Evolutionary conservation across 345 rosid species (phyloP).

Genomic region (Turritis glabra): DNA sequence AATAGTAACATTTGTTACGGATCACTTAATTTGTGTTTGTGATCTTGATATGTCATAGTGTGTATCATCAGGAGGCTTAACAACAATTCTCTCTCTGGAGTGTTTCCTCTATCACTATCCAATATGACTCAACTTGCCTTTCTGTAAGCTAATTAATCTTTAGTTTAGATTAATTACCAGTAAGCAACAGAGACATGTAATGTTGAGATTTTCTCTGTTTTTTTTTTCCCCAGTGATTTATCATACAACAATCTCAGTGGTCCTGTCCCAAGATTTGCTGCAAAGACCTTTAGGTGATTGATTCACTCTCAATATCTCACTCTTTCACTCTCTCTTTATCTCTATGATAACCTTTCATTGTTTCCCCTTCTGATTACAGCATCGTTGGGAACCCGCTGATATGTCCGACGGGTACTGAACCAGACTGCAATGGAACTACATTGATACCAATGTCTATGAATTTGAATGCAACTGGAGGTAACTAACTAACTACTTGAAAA

Average conservation of each 20-base stretch:
- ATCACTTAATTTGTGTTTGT: neutral
- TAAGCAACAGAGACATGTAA: neutral
- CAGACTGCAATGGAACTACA: conserved; percentile 77
- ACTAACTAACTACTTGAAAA: neutral
- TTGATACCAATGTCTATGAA: conserved; percentile 98
- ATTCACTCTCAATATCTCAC: conserved; percentile 18
- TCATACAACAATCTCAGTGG: conserved; percentile 92
- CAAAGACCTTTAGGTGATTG: conserved; percentile 85
- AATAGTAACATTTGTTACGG: neutral
- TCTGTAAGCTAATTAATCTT: conserved; percentile 56
- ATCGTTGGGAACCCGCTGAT: conserved; percentile 84
- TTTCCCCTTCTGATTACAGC: conserved; percentile 46
- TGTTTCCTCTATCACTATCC: conserved; percentile 64
- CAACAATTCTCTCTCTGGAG: conserved; percentile 83
- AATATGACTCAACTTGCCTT: conserved; percentile 89
- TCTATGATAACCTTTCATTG: neutral
- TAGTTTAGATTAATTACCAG: neutral
- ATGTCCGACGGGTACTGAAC: conserved; percentile 88
- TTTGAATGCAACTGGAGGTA: conserved; percentile 75
- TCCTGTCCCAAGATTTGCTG: conserved; percentile 82
- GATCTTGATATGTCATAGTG: conserved; percentile 2
- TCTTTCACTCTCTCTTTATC: conserved; percentile 1
- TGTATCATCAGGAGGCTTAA: conserved; percentile 72
- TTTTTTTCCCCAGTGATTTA: conserved; percentile 62
- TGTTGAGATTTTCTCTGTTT: conserved; percentile 19